These are phyloP conservation scores for Kuraishia ogatae DNA, from an alignment of 805 yeast genomes.

Conservation along the genomic window DNA sequence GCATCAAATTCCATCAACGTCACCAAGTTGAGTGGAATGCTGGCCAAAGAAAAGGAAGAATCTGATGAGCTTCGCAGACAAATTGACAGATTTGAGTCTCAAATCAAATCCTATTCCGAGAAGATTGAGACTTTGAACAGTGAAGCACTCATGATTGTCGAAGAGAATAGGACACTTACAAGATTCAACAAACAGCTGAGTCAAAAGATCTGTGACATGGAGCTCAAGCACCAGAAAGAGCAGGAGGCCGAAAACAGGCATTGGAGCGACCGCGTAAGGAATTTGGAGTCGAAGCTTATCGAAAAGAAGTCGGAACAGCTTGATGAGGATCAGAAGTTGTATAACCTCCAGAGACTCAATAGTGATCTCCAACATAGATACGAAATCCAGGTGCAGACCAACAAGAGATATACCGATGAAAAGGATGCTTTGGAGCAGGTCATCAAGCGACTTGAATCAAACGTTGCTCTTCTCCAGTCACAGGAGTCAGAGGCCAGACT, in stretches of 20 bases:
- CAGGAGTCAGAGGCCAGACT: conserved; percentile 36
- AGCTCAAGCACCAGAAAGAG: conserved; percentile 42
- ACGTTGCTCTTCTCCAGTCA: conserved; percentile 31
- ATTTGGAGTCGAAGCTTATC: conserved; percentile 42
- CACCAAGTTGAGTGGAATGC: conserved; percentile 22
- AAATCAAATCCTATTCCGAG: conserved; percentile 16
- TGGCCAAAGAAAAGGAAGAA: conserved; percentile 24
- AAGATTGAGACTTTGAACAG: conserved; percentile 32
- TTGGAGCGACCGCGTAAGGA: conserved; percentile 50
- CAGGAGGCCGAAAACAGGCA: conserved; percentile 39
- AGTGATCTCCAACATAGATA: conserved; percentile 44
- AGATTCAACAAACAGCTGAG: conserved; percentile 45
- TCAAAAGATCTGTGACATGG: conserved; percentile 33
- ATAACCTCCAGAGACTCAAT: conserved; percentile 41
- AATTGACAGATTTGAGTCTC: conserved; percentile 13
- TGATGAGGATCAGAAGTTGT: conserved; percentile 42
- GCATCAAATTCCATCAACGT: conserved; percentile 20
- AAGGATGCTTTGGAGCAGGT: conserved; percentile 46
- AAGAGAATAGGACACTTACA: conserved; percentile 60
- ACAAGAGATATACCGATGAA: conserved; percentile 49
- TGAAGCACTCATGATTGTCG: conserved; percentile 45
- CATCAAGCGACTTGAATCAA: conserved; percentile 34
- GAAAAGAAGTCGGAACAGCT: conserved; percentile 36
- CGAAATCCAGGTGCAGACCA: conserved; percentile 40
- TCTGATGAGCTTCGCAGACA: conserved; percentile 21